These are phyloP conservation scores for Alternaria infectoria DNA, from an alignment of 2,329 filamentous ascomycete genomes.

Conservation along the genomic window DNA sequence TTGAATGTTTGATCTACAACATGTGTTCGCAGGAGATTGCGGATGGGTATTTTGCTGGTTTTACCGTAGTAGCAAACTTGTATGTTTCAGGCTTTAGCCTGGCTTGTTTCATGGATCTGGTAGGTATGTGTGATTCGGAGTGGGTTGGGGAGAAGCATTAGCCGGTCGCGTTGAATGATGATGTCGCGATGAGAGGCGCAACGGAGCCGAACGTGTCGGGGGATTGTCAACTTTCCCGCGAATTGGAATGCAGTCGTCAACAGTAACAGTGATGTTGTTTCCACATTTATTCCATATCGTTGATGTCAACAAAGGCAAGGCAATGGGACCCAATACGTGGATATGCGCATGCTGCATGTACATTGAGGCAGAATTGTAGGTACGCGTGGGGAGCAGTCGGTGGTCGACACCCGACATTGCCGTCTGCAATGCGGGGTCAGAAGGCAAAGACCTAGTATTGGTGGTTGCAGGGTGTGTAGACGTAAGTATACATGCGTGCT, in stretches of 20 bases:
- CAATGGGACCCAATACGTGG: neutral
- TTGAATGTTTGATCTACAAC: slow-evolving; percentile 8
- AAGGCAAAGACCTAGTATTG: slow-evolving; percentile 2
- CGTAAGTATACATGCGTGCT: slow-evolving; percentile 1
- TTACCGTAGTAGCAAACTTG: neutral
- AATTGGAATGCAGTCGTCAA: neutral
- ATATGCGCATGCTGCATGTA: neutral
- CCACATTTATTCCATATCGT: neutral
- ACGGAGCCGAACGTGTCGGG: neutral
- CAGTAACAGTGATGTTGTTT: neutral
- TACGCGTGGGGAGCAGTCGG: slow-evolving; percentile 1
- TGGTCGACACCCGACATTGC: slow-evolving; percentile 5
- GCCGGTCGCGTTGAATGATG: neutral
- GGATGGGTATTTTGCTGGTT: neutral
- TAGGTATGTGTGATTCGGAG: neutral
- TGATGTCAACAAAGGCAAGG: neutral
- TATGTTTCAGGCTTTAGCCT: slow-evolving; percentile 5
- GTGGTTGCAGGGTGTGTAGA: slow-evolving; percentile 2
- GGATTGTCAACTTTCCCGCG: neutral
- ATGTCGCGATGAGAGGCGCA: slow-evolving; percentile 1
- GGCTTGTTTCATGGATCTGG: slow-evolving; percentile 1
- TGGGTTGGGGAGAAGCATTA: neutral
- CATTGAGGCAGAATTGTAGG: neutral
- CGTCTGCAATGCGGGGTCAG: slow-evolving; percentile 9
- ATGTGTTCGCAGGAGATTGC: slow-evolving; percentile 15